Evolutionary conservation across 129 eudicot genomes (phyloP), one percentile per base, ranked within the genome.

Genomic region (Flaveria linearis): DNA sequence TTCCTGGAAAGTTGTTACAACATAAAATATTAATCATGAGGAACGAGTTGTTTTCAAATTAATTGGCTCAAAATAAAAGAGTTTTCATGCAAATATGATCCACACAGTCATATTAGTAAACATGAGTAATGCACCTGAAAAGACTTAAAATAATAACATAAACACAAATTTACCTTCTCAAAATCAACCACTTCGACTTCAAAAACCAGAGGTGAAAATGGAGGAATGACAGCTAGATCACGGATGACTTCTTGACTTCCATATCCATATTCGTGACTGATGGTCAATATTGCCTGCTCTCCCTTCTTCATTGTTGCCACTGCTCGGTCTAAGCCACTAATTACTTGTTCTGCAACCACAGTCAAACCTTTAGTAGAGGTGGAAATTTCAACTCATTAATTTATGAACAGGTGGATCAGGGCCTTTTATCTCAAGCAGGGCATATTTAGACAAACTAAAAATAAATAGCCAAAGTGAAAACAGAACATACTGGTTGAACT

Each of bases 131-230:
- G 28, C 42, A 11, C 9, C 17, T 28, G 55, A 50, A 13, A 50
- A 3, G 17, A 50, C 3, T 50, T n/a, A 14, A 26, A 26, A 50
- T 50, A 50, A 30, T 12, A 63, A 33, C 15, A 63, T 1, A 63
- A 69, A 22, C 57, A 23, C 28, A 17, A 63, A 52, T 25, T 72
- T 82, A 90, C 96, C 96, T 85, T 87, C 12, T 73, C 77, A 52
- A 90, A 90, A 62, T 84, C 78, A 33, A 87, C 66, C 85, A 90
- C 76, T 85, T 90, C 90, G 26, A 87, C 88, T 84, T 90, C 90
- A 87, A 83, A 90, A 45, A 80, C 5, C 15, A 90, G 0, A 46
- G 86, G 81, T n/a, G 96, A 87, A 76, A 60, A 81, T 30, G 92
- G 80, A 14, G 91, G 92, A 75, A 90, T 77, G 12, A 64, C 52